phyloP scores from a whole-genome alignment of 108 stramenopile species.

The Schizochytrium sp. region DNA sequence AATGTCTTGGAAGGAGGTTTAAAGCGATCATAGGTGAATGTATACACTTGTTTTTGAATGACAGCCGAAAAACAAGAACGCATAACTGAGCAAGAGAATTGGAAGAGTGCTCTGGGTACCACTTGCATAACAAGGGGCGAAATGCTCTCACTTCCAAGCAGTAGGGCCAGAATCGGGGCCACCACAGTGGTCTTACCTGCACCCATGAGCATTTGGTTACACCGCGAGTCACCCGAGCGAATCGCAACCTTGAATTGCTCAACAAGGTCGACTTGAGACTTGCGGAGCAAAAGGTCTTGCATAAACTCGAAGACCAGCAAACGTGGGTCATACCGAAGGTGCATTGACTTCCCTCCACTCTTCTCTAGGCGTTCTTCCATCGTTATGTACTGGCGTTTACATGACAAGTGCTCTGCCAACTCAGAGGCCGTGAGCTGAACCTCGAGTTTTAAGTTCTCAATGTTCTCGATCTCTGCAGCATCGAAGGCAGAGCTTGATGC shows the following conservation, averaged over 20 bases:
- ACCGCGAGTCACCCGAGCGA: not conserved
- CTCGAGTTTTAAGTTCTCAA: constrained; percentile 53
- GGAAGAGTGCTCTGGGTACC: constrained; percentile 62
- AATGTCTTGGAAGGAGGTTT: constrained; percentile 46
- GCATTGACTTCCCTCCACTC: not conserved
- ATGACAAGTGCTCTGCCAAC: not conserved
- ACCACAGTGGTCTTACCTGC: constrained; percentile 70
- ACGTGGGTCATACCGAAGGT: constrained; percentile 63
- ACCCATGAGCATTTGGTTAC: constrained; percentile 72
- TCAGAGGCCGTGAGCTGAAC: constrained; percentile 55
- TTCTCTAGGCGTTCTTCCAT: constrained; percentile 19
- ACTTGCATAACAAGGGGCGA: constrained; percentile 64
- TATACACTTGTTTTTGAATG: constrained; percentile 3
- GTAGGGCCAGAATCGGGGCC: constrained; percentile 64
- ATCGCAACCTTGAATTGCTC: not conserved
- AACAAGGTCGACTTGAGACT: constrained; percentile 66
- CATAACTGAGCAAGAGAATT: constrained; percentile 53
- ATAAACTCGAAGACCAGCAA: constrained; percentile 68
- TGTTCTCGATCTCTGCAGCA: constrained; percentile 27
- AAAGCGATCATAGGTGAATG: constrained; percentile 15
- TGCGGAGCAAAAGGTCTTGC: constrained; percentile 63
- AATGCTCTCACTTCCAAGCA: constrained; percentile 61
- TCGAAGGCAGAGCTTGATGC: constrained; percentile 28
- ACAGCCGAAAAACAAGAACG: constrained; percentile 36
- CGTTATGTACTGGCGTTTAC: constrained; percentile 22